These are phyloP conservation scores for Lobosporangium transversale DNA, from an alignment of 192 early-diverging fungal genomes.

Conservation along the genomic window DNA sequence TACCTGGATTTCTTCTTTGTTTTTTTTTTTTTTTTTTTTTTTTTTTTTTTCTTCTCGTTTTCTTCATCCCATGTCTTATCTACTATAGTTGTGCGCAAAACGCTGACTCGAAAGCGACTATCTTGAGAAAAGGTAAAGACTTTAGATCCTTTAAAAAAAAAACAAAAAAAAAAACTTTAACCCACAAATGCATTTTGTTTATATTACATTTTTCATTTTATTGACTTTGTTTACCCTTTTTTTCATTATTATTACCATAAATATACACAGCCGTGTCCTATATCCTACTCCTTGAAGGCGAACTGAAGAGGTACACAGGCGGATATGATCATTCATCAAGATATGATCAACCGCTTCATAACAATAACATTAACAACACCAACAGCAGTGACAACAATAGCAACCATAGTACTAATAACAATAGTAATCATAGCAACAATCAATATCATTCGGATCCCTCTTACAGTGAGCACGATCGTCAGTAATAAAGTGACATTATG, in stretches of 20 bases:
- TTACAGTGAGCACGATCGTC: constrained; percentile 2
- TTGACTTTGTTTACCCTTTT: background rate
- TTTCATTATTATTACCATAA: background rate
- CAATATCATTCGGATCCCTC: background rate
- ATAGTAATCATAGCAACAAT: too few species aligned
- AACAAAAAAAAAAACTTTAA: constrained; percentile 1
- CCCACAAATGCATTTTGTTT: background rate
- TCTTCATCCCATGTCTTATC: too few species aligned
- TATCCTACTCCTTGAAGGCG: constrained; percentile 39
- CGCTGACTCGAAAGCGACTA: constrained; percentile 54
- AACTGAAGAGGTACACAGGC: constrained; percentile 22
- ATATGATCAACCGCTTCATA: too few species aligned
- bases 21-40: constrained; percentile 4
- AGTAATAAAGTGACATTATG: constrained; percentile 5
- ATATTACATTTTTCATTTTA: background rate
- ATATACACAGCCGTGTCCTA: constrained; percentile 31
- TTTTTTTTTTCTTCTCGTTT: background rate
- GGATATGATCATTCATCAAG: constrained; percentile 13
- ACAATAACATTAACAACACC: too few species aligned
- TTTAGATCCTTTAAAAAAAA: background rate
- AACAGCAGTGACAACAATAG: too few species aligned
- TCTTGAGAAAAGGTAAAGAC: constrained; percentile 55
- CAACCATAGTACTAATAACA: too few species aligned
- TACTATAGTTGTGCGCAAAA: constrained; percentile 51
- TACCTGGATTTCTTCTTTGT: background rate